These are phyloP conservation scores for Linaria vulgaris DNA, from an alignment of 257 asterid species.

Conservation along the genomic window DNA sequence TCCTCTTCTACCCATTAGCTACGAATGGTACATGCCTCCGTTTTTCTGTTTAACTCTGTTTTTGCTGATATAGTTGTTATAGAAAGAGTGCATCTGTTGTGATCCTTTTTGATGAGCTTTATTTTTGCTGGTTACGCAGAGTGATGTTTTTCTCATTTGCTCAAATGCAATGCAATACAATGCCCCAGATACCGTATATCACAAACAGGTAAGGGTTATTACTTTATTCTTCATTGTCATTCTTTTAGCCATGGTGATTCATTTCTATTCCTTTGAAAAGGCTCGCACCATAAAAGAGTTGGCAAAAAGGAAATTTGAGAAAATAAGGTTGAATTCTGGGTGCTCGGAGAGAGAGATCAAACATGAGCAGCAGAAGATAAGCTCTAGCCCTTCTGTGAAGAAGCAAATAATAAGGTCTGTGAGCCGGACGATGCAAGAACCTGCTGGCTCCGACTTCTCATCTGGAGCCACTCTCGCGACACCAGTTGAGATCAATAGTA, in stretches of 20 bases:
- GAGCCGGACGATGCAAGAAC: slow-evolving; percentile 59
- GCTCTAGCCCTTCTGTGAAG: slow-evolving; percentile 45
- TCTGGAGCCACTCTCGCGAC: slow-evolving; percentile 60
- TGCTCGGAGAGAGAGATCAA: slow-evolving; percentile 56
- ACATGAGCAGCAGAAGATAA: slow-evolving; percentile 63
- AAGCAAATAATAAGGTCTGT: slow-evolving; percentile 56
- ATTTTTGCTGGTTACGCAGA: slow-evolving; percentile 44
- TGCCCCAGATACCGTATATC: slow-evolving; percentile 80
- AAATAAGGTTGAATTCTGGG: slow-evolving; percentile 47
- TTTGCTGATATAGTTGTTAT: neutral
- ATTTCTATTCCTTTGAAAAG: slow-evolving; percentile 39
- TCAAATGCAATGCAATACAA: slow-evolving; percentile 96
- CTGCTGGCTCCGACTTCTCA: slow-evolving; percentile 81
- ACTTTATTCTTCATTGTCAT: neutral
- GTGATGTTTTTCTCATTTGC: slow-evolving; percentile 81
- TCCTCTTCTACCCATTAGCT: too few species aligned
- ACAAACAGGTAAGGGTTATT: slow-evolving; percentile 66
- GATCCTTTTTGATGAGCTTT: neutral
- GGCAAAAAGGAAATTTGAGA: slow-evolving; percentile 74
- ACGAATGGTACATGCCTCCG: too few species aligned
- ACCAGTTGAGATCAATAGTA: slow-evolving; percentile 49
- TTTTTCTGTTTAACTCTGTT: neutral
- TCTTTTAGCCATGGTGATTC: slow-evolving; percentile 5
- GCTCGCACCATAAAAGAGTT: slow-evolving; percentile 88
- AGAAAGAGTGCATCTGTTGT: neutral